Conservation (phyloP, 2,329 filamentous ascomycete genomes). For the Clonostachys chloroleuca region DNA sequence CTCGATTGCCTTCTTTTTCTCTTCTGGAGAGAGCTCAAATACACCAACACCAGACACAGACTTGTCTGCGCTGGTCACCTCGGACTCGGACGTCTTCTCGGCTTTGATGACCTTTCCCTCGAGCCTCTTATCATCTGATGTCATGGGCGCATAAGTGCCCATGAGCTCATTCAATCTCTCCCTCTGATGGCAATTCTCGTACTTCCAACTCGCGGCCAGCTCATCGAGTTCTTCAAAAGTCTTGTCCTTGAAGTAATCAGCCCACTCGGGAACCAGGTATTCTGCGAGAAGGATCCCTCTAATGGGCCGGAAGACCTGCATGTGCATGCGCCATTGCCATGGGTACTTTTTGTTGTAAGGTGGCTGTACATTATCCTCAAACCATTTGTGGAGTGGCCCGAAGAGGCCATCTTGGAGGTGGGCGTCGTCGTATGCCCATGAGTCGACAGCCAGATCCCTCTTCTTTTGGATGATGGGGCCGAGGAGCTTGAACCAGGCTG, state of each 20-base stretch:
- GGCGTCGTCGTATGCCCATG: slow-evolving; percentile 38
- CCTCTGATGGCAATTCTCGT: slow-evolving; percentile 48
- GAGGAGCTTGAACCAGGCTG: slow-evolving; percentile 43
- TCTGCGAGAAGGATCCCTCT: slow-evolving; percentile 35
- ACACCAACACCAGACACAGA: slow-evolving; percentile 17
- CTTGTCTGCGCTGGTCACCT: slow-evolving; percentile 3
- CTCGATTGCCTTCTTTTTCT: slow-evolving; percentile 9
- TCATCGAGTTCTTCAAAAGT: slow-evolving; percentile 46
- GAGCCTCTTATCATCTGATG: slow-evolving; percentile 10
- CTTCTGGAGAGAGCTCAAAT: slow-evolving; percentile 18
- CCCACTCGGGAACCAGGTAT: slow-evolving; percentile 48
- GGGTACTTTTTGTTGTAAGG: slow-evolving; percentile 39
- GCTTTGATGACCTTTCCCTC: slow-evolving; percentile 17
- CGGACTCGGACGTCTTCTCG: neutral
- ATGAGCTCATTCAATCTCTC: slow-evolving; percentile 45
- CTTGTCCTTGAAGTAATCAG: slow-evolving; percentile 46
- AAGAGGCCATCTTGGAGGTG: slow-evolving; percentile 26
- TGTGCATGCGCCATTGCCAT: slow-evolving; percentile 39
- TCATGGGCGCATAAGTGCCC: slow-evolving; percentile 31
- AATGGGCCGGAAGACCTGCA: slow-evolving; percentile 40
- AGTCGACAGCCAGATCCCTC: slow-evolving; percentile 43
- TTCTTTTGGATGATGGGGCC: slow-evolving; percentile 51
- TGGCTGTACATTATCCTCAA: slow-evolving; percentile 36
- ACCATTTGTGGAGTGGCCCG: slow-evolving; percentile 28
- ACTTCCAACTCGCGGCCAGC: slow-evolving; percentile 42